phyloP scores from a whole-genome alignment of 441 rosid genomes.

The Adansonia gregorii region DNA sequence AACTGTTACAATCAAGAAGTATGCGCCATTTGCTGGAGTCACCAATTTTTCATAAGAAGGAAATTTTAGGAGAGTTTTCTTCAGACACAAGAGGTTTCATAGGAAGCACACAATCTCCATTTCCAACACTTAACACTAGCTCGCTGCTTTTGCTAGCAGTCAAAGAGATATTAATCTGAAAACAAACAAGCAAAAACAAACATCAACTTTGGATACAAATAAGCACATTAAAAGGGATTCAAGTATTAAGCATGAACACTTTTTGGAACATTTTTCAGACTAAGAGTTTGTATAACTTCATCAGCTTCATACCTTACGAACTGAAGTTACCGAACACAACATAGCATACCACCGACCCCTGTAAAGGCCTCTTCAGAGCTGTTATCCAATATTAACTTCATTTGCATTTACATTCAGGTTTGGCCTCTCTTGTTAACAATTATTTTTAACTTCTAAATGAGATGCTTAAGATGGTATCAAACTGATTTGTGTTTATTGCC shows the following conservation, averaged over 20 bases:
- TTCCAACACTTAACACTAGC: no score
- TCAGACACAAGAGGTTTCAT: slow-evolving; percentile 37
- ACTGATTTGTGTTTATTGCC: neutral
- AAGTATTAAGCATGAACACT: neutral
- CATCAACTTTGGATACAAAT: neutral
- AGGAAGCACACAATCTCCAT: slow-evolving; percentile 47
- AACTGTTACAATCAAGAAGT: slow-evolving; percentile 66
- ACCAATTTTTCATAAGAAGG: slow-evolving; percentile 65
- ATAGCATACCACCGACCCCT: neutral
- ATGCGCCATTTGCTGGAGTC: slow-evolving; percentile 85
- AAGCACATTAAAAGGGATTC: neutral
- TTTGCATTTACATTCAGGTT: neutral
- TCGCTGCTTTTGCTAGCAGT: slow-evolving; percentile 12
- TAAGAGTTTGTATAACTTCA: neutral
- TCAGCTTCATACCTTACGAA: neutral
- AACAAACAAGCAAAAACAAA: slow-evolving; percentile 26
- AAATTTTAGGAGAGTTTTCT: slow-evolving; percentile 45
- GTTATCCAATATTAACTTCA: neutral
- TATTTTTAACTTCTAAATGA: no score
- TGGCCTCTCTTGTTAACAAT: neutral
- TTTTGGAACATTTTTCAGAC: neutral
- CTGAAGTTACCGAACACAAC: neutral
- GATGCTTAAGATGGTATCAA: neutral
- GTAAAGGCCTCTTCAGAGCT: neutral
- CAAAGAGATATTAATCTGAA: slow-evolving; percentile 54